phyloP scores from a whole-genome alignment of 129 eudicot species.

The Flaveria linearis region DNA sequence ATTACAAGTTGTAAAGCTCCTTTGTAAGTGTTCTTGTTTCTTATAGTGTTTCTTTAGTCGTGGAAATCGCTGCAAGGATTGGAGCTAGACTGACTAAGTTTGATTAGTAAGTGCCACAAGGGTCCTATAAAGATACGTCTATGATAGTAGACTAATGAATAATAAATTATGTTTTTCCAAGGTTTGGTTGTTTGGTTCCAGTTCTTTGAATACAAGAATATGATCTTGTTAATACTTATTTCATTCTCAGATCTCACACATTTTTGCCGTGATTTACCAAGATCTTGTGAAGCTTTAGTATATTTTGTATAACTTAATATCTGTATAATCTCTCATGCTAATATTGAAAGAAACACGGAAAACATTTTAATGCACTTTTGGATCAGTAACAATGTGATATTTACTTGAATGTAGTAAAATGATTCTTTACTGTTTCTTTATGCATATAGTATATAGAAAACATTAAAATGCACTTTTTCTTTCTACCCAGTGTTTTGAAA shows the following conservation, averaged over 20 bases:
- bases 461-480: neutral
- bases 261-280: slow-evolving; percentile 8
- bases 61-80: neutral
- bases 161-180: neutral
- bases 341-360: neutral
- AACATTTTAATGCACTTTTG: neutral
- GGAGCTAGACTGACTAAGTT: neutral
- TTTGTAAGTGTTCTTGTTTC: neutral
- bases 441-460: neutral
- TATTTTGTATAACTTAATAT: neutral
- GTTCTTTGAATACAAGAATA: neutral
- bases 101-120: neutral
- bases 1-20: neutral
- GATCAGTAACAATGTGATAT: neutral
- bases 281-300: neutral
- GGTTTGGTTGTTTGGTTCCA: neutral
- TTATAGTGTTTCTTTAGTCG: neutral
- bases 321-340: neutral
- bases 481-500: slow-evolving; percentile 7
- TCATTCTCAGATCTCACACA: neutral
- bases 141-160: neutral
- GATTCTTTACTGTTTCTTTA: neutral
- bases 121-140: neutral
- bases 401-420: slow-evolving; percentile 7
- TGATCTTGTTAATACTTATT: neutral